These are phyloP conservation scores for Alloteropsis semialata DNA, from an alignment of 176 grass and related monocot genomes.

Conservation along the genomic window DNA sequence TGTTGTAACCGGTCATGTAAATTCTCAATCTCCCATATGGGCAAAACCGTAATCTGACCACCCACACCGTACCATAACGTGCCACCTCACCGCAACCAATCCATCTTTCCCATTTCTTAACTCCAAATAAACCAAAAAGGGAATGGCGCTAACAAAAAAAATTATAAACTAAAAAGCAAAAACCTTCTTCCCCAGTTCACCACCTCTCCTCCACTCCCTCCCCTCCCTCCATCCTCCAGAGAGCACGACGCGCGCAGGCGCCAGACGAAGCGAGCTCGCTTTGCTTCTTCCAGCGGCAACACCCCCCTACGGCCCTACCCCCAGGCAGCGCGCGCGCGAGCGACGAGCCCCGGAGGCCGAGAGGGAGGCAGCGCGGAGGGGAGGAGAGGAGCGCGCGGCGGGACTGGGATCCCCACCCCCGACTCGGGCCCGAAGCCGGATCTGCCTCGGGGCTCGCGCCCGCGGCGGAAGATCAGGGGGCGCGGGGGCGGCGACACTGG, in stretches of 20 bases:
- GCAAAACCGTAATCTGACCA: not conserved
- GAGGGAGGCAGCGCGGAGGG: not conserved
- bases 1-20: too few species aligned
- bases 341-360: not conserved
- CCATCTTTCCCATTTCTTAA: not conserved
- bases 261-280: constrained; percentile 31
- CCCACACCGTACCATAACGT: not conserved
- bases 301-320: too few species aligned
- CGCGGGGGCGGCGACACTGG: not conserved
- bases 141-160: not conserved
- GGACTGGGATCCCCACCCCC: not conserved
- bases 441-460: constrained; percentile 43
- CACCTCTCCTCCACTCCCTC: not conserved
- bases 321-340: not conserved
- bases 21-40: not conserved
- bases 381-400: constrained; percentile 2
- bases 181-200: constrained; percentile 39
- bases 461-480: constrained; percentile 29
- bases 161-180: constrained; percentile 10
- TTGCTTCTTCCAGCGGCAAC: constrained; percentile 64
- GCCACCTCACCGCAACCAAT: constrained; percentile 23
- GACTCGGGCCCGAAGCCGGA: constrained; percentile 1
- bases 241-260: constrained; percentile 14
- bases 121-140: constrained; percentile 30
- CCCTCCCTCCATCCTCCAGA: constrained; percentile 3